These are phyloP conservation scores for Brassica carinata DNA, from an alignment of 345 rosid genomes.

Conservation along the genomic window DNA sequence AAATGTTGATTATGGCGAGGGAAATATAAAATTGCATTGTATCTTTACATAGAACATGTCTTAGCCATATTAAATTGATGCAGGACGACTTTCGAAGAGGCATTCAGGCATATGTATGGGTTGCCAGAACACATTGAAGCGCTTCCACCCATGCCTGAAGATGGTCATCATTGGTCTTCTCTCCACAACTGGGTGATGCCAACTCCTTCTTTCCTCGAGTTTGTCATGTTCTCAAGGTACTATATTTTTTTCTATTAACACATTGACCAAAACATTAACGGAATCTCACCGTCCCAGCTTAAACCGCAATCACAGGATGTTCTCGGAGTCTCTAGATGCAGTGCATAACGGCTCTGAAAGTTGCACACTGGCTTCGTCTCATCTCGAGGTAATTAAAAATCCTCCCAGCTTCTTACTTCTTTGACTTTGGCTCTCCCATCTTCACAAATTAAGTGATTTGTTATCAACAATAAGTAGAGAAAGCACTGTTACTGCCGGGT, in stretches of 20 bases:
- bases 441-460: constrained; percentile 5
- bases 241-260: neutral
- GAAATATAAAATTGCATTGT: neutral
- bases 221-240: constrained; percentile 86
- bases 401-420: neutral
- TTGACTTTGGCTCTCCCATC: neutral
- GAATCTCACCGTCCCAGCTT: neutral
- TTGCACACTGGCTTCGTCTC: constrained; percentile 70
- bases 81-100: constrained; percentile 74
- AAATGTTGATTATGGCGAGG: too few relatives aligned
- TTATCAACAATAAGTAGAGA: constrained; percentile 53
- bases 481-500: constrained; percentile 90
- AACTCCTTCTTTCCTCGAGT: constrained; percentile 91
- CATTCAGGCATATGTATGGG: constrained; percentile 78
- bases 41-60: neutral
- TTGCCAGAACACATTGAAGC: constrained; percentile 70
- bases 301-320: constrained; percentile 62
- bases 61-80: constrained; percentile 31
- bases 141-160: constrained; percentile 97
- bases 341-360: constrained; percentile 45
- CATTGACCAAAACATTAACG: constrained; percentile 5
- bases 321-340: constrained; percentile 85
- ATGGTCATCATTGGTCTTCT: constrained; percentile 88
- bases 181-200: constrained; percentile 99
- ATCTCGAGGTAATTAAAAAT: constrained; percentile 59